Conservation (phyloP, 2,329 filamentous ascomycete species). For the Blastomyces percursus region DNA sequence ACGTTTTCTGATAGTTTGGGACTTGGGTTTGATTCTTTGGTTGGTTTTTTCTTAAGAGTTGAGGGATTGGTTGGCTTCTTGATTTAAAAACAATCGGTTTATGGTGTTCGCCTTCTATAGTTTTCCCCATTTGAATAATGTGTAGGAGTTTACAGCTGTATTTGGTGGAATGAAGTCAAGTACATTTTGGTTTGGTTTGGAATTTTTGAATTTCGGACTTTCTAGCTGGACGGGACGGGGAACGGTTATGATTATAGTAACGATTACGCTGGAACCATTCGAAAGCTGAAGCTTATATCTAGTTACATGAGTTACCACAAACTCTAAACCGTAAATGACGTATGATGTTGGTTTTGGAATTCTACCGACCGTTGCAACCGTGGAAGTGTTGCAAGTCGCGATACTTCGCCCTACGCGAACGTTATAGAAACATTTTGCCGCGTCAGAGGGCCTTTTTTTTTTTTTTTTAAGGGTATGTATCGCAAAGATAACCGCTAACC, state of each 20-base stretch:
- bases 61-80: background rate
- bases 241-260: background rate
- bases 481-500: no score
- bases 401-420: background rate
- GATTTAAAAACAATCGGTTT: background rate
- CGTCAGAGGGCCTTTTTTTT: background rate
- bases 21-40: background rate
- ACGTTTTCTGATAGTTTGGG: background rate
- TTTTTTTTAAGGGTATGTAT: background rate
- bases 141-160: background rate
- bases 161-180: background rate
- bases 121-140: background rate
- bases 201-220: background rate
- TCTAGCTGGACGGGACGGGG: background rate
- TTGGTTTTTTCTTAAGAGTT: background rate
- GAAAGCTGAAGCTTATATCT: background rate
- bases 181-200: background rate
- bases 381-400: background rate
- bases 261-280: background rate
- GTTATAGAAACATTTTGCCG: background rate
- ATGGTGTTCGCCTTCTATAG: background rate
- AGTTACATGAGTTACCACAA: background rate
- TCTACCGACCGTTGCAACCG: background rate
- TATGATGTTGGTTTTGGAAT: background rate
- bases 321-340: background rate